Evolutionary conservation across 352 stramenopile species (phyloP).

Genomic region (Aphanomyces cochlioides): DNA sequence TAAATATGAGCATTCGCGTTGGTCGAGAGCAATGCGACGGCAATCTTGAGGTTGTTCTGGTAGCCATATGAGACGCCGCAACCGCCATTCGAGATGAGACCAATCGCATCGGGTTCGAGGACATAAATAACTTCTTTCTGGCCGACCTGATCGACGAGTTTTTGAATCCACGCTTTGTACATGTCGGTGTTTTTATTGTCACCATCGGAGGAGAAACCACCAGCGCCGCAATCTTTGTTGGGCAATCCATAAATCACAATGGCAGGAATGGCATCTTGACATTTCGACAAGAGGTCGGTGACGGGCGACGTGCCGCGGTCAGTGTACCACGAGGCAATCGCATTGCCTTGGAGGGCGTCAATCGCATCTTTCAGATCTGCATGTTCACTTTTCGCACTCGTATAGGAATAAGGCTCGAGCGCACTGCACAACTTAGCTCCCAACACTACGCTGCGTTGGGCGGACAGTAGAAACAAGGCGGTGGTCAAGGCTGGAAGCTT

Average conservation of each 20-base stretch:
- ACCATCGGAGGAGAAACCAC: conserved; percentile 30
- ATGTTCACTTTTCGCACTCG: conserved; percentile 43
- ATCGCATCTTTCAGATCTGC: conserved; percentile 42
- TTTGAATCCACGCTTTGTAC: conserved; percentile 51
- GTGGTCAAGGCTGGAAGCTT: too few relatives aligned
- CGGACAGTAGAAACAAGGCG: too few relatives aligned
- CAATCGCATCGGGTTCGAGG: conserved; percentile 59
- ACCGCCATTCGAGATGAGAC: conserved; percentile 41
- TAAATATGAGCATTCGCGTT: conserved; percentile 63
- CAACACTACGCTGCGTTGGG: too few relatives aligned
- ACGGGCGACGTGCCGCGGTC: conserved; percentile 45
- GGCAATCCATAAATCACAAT: conserved; percentile 31
- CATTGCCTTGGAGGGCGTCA: conserved; percentile 42
- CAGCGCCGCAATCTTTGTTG: conserved; percentile 31
- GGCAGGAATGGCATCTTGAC: conserved; percentile 13
- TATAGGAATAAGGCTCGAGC: conserved; percentile 44
- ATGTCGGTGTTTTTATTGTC: conserved; percentile 42
- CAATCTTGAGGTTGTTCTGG: conserved; percentile 46
- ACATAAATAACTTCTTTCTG: conserved; percentile 63
- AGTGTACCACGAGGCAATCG: conserved; percentile 66
- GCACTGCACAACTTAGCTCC: conserved; percentile 9
- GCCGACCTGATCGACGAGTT: conserved; percentile 41
- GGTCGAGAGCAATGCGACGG: conserved; percentile 40
- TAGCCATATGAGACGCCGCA: conserved; percentile 45
- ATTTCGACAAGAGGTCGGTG: conserved; percentile 34